Base-by-base conservation (phyloP, 1,284 basidiomycete genomes). In the Sparassis latifolia region DNA sequence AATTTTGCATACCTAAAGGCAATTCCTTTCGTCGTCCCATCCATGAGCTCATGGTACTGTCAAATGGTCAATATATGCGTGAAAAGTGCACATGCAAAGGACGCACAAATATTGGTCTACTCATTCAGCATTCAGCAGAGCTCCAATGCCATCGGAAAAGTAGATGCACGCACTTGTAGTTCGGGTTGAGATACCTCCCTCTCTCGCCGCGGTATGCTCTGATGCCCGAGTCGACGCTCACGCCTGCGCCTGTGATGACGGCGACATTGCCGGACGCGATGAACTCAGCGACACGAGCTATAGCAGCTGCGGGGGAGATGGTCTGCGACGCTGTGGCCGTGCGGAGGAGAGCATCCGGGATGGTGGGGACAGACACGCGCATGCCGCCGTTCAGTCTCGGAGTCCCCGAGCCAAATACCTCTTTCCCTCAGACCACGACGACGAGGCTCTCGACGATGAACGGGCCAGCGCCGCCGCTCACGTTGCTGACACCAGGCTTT, bases 201-300 rank as follows among this genome's bases (percentile, higher is more conserved):
- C 92, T 86, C 53, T 78, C 76, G 3, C 90, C 91, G 55, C 91
- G 74, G 67, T 95, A 94, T 10, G 92, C 92, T 56, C 91, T 75
- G 52, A 97, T 94, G 31, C 93, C 93, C 20, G 86, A 90, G 65
- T 97, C 93, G 27, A 96, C 93, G 63, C 88, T 92, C 52, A 96
- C 88, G 3, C 94, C 93, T 0, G 93, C 93, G 0, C 93, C 93
- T 0, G 92, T 95, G 47, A 97, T 65, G 4, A 94, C 70, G 0
- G 85, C 70, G 32, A 83, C 82, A 66, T 82, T 84, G 39, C 89
- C 89, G 2, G 74, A 69, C 0, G 72, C 66, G 9, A 96, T 67
- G 60, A 94, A 94, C 2, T 71, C 63, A 3, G 80, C 70, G 37
- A 94, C 76, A 49, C 83, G 78, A 27, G 84, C 72, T 31, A 84